Evolutionary conservation across 148 eudicot genomes (phyloP).

Genomic region (Bassia scoparia): DNA sequence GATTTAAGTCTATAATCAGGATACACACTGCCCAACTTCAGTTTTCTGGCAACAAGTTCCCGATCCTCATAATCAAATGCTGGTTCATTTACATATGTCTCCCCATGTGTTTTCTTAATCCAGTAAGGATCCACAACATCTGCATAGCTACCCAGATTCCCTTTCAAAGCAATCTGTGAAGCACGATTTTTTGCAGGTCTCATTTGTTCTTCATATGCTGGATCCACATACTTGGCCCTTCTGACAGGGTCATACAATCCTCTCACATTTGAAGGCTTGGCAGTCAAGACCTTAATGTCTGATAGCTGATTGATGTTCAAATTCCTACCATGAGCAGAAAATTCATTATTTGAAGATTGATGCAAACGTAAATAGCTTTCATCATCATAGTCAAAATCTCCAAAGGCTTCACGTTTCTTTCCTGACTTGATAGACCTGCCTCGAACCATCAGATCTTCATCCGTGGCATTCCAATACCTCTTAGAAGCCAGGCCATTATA

Average conservation of each 20-base stretch:
- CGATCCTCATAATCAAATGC: conserved; percentile 36
- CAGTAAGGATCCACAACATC: conserved; percentile 42
- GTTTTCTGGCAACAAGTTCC: conserved; percentile 45
- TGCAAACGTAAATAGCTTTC: conserved; percentile 39
- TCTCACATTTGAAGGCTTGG: conserved; percentile 65
- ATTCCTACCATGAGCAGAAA: conserved; percentile 43
- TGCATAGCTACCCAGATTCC: conserved; percentile 39
- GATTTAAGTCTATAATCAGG: conserved; percentile 37
- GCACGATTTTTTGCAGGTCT: conserved; percentile 39
- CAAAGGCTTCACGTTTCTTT: conserved; percentile 46
- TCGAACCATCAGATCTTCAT: conserved; percentile 35
- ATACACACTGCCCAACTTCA: conserved; percentile 38
- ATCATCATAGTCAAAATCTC: conserved; percentile 35
- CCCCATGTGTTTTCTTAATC: conserved; percentile 39
- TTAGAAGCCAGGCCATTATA: conserved; percentile 51
- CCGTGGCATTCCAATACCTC: conserved; percentile 40
- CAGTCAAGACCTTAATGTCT: conserved; percentile 66
- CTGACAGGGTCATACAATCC: conserved; percentile 39
- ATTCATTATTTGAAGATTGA: conserved; percentile 34
- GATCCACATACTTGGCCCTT: conserved; percentile 44
- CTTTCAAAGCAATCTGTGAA: conserved; percentile 38
- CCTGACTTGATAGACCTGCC: conserved; percentile 41
- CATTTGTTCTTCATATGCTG: conserved; percentile 43
- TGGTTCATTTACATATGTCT: conserved; percentile 32
- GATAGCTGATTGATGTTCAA: conserved; percentile 70